Base-by-base conservation (phyloP, 2,329 filamentous ascomycete genomes). In the Raffaelea deltoideospora region DNA sequence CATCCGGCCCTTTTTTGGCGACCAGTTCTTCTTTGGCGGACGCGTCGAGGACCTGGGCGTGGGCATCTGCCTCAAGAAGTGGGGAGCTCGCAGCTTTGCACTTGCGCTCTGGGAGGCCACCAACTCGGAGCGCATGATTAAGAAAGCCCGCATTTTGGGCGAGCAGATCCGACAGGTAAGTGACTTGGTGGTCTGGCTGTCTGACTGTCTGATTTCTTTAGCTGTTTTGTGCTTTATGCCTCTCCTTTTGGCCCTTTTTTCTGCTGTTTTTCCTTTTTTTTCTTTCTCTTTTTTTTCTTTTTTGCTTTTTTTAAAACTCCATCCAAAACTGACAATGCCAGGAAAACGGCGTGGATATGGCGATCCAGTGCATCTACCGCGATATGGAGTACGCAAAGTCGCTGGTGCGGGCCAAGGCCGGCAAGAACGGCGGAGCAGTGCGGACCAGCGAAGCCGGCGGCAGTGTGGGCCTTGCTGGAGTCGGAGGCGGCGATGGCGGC, bases 1-100 rank as follows among this genome's bases (percentile, higher is more conserved):
- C 44, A 81, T 96, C 52, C 83, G 88, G 42, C 90, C 90, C 0
- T 98, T 96, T 63, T 98, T 98, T 52, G 90, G 90, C 5, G 90
- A 98, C 49, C 90, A 98, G 53, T 95, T 81, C 65, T 98, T 98
- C 64, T 96, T 93, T 49, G 90, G 86, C 7, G 73, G 69, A 22
- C 72, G 90, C 4, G 81, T 96, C 2, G 86, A 96, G 54, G 88
- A 96, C 50, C 65, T 98, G 6, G 88, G 90, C 1, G 90, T 96
- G 3, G 90, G 90, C 0, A 77, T 94, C 17, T 84, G 79, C 51
- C 66, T 98, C 48, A 86, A 81, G 63, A 90, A 84, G 56, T 75
- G 94, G 63, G 92, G 90, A 18, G 79, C 83, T n/a, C 80, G 74
- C 45, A 72, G 79, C 27, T 88, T 98, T 48, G 81, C 84, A 14